A percentile compares a stretch with the other conserved stretches of the same genome.
Evolutionary conservation across 2,329 filamentous ascomycete species (phyloP).

Genomic region (Ophiostoma populinum): DNA sequence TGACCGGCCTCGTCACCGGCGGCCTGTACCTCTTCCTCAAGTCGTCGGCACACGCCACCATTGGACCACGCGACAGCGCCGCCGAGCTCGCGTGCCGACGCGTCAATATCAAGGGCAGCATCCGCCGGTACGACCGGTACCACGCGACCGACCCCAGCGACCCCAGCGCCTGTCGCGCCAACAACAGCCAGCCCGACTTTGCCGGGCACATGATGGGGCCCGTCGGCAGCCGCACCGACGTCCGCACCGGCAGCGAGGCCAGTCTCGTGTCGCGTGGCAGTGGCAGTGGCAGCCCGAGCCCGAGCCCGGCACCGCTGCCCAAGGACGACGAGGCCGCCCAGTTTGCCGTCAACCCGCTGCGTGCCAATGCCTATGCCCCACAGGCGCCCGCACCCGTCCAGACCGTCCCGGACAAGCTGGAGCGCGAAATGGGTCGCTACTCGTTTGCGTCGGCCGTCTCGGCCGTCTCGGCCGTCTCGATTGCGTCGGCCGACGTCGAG

Average conservation of each 20-base stretch:
- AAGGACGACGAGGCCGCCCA: conserved; percentile 19
- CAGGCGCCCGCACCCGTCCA: conserved; percentile 15
- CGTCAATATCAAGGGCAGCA: conserved; percentile 24
- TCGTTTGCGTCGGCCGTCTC: conserved; percentile 2
- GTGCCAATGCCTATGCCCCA: conserved; percentile 19
- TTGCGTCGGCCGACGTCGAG: too few relatives aligned
- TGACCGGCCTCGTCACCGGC: conserved; percentile 47
- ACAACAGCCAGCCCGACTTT: conserved; percentile 12
- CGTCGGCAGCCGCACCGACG: conserved; percentile 12
- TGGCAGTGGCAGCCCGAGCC: too few relatives aligned
- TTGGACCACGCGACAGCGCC: conserved; percentile 28
- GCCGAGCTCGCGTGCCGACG: conserved; percentile 29
- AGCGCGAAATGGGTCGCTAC: too few relatives aligned
- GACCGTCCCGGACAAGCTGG: too few relatives aligned
- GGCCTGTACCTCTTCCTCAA: conserved; percentile 50
- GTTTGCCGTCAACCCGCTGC: conserved; percentile 20
- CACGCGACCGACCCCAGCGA: too few relatives aligned
- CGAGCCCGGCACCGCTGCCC: too few relatives aligned
- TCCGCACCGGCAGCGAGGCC: conserved; percentile 20
- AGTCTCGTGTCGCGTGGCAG: conserved; percentile 18
- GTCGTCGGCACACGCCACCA: conserved; percentile 40
- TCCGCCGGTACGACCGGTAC: conserved; percentile 18
- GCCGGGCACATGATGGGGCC: conserved; percentile 21
- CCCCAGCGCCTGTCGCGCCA: too few relatives aligned
- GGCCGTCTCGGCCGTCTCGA: conserved; percentile 9